These are phyloP conservation scores for Xylariaceae sp. DNA, from an alignment of 2,329 filamentous ascomycete species.

Conservation along the genomic window DNA sequence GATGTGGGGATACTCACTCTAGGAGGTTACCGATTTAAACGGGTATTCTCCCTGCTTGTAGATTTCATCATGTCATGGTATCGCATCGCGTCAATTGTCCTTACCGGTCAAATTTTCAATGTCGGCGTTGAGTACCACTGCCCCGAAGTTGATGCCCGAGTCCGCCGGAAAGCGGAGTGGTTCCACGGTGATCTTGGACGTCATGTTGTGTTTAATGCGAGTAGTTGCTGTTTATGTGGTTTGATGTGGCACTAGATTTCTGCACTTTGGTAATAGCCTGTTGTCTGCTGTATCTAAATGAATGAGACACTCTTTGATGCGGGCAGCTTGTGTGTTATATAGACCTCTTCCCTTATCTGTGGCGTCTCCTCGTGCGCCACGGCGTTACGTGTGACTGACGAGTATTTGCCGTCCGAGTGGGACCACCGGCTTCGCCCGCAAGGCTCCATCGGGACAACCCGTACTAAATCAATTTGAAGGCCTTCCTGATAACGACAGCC, in stretches of 20 bases:
- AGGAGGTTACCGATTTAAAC: conserved; percentile 67
- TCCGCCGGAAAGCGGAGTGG: conserved; percentile 47
- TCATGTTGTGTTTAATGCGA: conserved; percentile 11
- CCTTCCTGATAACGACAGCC: not conserved
- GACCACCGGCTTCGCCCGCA: conserved; percentile 16
- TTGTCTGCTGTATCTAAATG: not conserved
- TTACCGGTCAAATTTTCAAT: conserved; percentile 69
- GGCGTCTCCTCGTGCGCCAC: not conserved
- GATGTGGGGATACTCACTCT: conserved; percentile 48
- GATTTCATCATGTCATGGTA: conserved; percentile 28
- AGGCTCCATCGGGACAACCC: conserved; percentile 8
- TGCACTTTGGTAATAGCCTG: not conserved
- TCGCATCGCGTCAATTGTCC: conserved; percentile 33
- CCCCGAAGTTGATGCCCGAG: conserved; percentile 64
- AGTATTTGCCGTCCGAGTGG: not conserved
- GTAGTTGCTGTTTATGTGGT: not conserved
- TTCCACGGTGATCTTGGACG: conserved; percentile 43
- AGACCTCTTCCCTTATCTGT: conserved; percentile 18
- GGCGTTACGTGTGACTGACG: conserved; percentile 1
- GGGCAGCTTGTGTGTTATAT: not conserved
- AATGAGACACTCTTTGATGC: not conserved
- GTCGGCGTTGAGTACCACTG: conserved; percentile 62
- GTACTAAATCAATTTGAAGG: not conserved
- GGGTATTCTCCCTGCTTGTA: conserved; percentile 57
- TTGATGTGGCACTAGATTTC: not conserved